Percentiles rank a stretch among this genome's conserved stretches.
These are phyloP conservation scores for Pseudozyma thailandica DNA, from an alignment of 1,284 basidiomycete genomes.

Conservation along the genomic window DNA sequence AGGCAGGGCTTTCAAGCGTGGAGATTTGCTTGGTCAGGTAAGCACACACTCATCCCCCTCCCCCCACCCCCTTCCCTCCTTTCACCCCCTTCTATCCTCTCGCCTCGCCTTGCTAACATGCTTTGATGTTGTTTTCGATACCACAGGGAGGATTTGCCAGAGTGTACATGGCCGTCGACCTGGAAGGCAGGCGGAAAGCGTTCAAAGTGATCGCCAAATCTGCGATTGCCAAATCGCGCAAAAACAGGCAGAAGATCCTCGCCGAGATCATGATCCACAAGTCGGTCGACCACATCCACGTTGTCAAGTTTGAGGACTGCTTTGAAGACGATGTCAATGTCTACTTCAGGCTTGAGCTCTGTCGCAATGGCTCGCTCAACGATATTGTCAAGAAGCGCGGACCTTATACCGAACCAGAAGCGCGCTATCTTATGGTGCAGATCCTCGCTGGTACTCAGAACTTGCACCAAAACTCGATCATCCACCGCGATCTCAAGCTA, in stretches of 20 bases:
- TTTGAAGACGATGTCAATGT: constrained; percentile 96
- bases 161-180: constrained; percentile 66
- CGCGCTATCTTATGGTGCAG: constrained; percentile 91
- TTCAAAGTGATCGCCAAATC: constrained; percentile 70
- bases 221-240: constrained; percentile 67
- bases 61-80: background rate
- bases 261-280: constrained; percentile 99
- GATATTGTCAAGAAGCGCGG: constrained; percentile 89
- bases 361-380: constrained; percentile 83
- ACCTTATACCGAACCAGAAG: constrained; percentile 90
- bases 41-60: constrained; percentile 4
- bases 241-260: constrained; percentile 77
- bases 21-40: constrained; percentile 59
- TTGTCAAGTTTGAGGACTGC: constrained; percentile 90
- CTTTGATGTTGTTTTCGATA: background rate
- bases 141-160: constrained; percentile 68
- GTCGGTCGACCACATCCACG: constrained; percentile 88
- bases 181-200: constrained; percentile 66
- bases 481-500: constrained; percentile 76
- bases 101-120: background rate
- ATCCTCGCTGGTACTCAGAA: constrained; percentile 94
- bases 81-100: background rate
- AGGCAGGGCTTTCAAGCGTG: constrained; percentile 52
- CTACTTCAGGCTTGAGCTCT: constrained; percentile 95
- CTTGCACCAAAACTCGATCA: constrained; percentile 91